phyloP scores from a whole-genome alignment of 2,329 filamentous ascomycete species.

The Magnaporthiopsis poae region DNA sequence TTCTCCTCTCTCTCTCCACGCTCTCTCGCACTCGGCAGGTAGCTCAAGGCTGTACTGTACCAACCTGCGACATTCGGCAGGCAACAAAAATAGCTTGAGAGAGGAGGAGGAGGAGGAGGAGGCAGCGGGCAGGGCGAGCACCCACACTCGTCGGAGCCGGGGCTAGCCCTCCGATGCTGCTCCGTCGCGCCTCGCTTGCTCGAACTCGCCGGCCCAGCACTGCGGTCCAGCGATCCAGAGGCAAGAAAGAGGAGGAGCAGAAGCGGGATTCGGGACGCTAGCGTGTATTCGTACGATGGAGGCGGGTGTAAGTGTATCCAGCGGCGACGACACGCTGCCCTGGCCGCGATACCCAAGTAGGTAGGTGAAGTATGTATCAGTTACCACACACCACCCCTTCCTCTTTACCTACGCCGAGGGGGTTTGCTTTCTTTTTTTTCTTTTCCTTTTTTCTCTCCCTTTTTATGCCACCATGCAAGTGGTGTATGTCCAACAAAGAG shows the following conservation, averaged over 20 bases:
- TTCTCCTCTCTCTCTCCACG: not conserved
- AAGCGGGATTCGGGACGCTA: not conserved
- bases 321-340: not conserved
- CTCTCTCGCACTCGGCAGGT: not conserved
- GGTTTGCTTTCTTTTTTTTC: not conserved
- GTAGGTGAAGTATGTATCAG: too few species aligned
- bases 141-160: not conserved
- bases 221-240: not conserved
- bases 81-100: not conserved
- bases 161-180: not conserved
- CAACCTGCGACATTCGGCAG: not conserved
- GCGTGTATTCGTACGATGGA: not conserved
- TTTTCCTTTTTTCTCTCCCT: too few species aligned
- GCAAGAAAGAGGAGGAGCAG: not conserved
- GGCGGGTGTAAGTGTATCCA: too few species aligned
- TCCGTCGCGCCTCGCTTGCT: not conserved
- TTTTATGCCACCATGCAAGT: too few species aligned
- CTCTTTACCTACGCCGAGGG: not conserved
- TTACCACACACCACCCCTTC: not conserved
- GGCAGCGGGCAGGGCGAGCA: not conserved
- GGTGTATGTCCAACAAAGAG: too few species aligned
- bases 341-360: too few species aligned
- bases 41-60: not conserved
- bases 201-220: not conserved
- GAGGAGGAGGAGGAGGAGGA: not conserved